These are phyloP conservation scores for Coemansia sp. DNA, from an alignment of 192 early-diverging fungal genomes.

Conservation along the genomic window DNA sequence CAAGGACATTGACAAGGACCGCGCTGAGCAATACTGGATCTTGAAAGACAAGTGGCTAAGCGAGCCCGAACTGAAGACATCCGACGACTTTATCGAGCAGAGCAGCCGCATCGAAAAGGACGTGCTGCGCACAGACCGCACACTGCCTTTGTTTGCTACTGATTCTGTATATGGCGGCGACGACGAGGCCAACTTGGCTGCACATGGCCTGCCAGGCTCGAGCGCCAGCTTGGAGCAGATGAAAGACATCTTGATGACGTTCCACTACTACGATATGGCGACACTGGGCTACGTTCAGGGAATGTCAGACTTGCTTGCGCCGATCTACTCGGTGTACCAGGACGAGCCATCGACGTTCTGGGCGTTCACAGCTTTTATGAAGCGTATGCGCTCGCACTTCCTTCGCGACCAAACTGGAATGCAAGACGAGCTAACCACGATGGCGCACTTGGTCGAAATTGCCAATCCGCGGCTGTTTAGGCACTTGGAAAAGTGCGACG, in stretches of 20 bases:
- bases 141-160: constrained; percentile 76
- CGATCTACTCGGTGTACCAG: constrained; percentile 82
- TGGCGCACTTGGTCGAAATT: constrained; percentile 82
- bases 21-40: constrained; percentile 63
- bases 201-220: constrained; percentile 56
- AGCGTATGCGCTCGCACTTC: constrained; percentile 89
- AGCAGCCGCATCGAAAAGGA: constrained; percentile 89
- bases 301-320: constrained; percentile 93
- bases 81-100: constrained; percentile 69
- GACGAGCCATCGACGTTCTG: constrained; percentile 93
- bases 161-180: constrained; percentile 60
- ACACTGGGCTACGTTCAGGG: constrained; percentile 89
- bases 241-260: constrained; percentile 90
- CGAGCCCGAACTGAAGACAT: constrained; percentile 57
- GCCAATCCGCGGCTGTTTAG: constrained; percentile 82
- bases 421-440: constrained; percentile 79
- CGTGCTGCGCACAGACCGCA: constrained; percentile 93
- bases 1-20: constrained; percentile 56
- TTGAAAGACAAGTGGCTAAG: constrained; percentile 69
- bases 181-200: constrained; percentile 42
- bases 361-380: constrained; percentile 90
- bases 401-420: constrained; percentile 91
- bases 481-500: constrained; percentile 77
- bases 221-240: constrained; percentile 83
- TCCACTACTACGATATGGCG: constrained; percentile 76